These are phyloP conservation scores for Blastocystis sp. DNA, from an alignment of 352 stramenopile genomes.

Conservation along the genomic window DNA sequence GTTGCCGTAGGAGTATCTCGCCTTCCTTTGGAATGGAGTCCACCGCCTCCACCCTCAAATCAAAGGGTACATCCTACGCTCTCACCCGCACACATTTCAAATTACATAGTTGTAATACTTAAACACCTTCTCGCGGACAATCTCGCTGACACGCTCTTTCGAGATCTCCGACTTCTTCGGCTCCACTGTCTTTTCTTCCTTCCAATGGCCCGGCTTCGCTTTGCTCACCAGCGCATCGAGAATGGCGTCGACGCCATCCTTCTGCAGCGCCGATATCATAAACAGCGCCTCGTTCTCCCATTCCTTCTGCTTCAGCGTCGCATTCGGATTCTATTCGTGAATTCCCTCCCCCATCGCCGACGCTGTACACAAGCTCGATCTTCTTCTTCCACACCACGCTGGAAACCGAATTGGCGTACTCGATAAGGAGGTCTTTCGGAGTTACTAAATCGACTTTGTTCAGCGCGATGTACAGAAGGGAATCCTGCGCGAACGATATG, in stretches of 20 bases:
- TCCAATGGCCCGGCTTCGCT: constrained; percentile 43
- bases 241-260: constrained; percentile 46
- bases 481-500: constrained; percentile 16
- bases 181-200: not conserved
- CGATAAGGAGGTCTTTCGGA: constrained; percentile 14
- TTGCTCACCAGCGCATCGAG: constrained; percentile 40
- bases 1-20: not conserved
- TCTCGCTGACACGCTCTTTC: constrained; percentile 24
- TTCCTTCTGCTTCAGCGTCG: constrained; percentile 35
- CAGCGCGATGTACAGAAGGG: constrained; percentile 47
- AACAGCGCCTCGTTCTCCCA: constrained; percentile 66
- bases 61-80: constrained; percentile 41
- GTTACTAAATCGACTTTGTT: constrained; percentile 64
- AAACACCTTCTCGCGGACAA: constrained; percentile 69
- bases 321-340: not conserved
- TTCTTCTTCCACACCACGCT: constrained; percentile 64
- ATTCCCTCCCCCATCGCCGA: not conserved
- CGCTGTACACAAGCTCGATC: not conserved
- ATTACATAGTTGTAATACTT: constrained; percentile 26
- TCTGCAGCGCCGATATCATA: constrained; percentile 65
- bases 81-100: not conserved
- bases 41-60: not conserved
- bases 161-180: not conserved
- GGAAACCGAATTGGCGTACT: constrained; percentile 33
- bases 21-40: not conserved